A percentile compares a stretch with the other conserved stretches of the same genome.
These are phyloP conservation scores for Kazachstania sp. DNA, from an alignment of 1,139 yeast species.

Conservation along the genomic window DNA sequence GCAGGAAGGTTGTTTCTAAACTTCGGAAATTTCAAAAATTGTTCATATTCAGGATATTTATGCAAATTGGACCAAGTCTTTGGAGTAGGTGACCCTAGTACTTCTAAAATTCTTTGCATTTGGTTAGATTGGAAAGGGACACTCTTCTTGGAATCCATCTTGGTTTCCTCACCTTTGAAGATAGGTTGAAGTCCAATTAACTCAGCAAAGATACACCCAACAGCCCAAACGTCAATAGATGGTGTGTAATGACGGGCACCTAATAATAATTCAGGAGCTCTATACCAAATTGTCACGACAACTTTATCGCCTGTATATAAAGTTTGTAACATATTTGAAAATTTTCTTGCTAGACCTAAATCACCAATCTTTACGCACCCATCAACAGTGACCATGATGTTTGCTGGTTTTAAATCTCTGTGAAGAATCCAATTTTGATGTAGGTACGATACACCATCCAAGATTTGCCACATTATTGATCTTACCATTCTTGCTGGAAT, in stretches of 20 bases:
- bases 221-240: conserved; percentile 94
- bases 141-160: conserved; percentile 83
- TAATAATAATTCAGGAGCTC: conserved; percentile 86
- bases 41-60: conserved; percentile 76
- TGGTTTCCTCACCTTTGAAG: conserved; percentile 96
- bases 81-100: conserved; percentile 76
- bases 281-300: conserved; percentile 95
- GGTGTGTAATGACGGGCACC: conserved; percentile 95
- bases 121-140: conserved; percentile 94
- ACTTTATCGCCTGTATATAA: conserved; percentile 92
- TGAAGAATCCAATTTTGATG: conserved; percentile 96
- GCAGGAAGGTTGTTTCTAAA: conserved; percentile 62
- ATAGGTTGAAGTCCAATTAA: conserved; percentile 80
- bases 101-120: conserved; percentile 79
- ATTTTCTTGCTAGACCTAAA: conserved; percentile 85
- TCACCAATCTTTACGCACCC: conserved; percentile 96
- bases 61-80: conserved; percentile 70
- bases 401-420: conserved; percentile 94
- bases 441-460: conserved; percentile 82
- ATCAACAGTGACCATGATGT: conserved; percentile 84
- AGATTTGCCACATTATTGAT: conserved; percentile 82
- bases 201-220: conserved; percentile 94
- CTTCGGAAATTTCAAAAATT: conserved; percentile 54
- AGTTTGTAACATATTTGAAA: conserved; percentile 81
- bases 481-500: conserved; percentile 73